Evolutionary conservation across 176 grass and related monocot species (phyloP), one percentile per base, ranked within the genome.

Genomic region (Metroxylon sagu): DNA sequence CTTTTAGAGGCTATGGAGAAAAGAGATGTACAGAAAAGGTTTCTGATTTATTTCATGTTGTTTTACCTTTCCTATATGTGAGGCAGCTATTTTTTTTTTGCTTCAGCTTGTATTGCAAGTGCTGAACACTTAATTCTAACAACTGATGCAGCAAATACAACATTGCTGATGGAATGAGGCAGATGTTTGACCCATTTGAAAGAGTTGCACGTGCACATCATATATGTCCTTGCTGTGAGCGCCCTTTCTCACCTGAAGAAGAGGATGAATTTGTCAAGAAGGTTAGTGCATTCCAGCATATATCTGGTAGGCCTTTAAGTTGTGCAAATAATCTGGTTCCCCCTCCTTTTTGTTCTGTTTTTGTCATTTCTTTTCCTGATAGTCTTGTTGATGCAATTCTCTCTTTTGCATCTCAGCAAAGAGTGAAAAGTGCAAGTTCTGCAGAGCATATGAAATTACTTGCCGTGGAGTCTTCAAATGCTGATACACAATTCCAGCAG

Each of bases 181-280:
- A 87, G 57, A 90, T 95, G 86, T 89, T 84, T 68, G 83, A 77
- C 19, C 86, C 90, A 75, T 95, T 87, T 72, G 86, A 95, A 70
- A 72, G 72, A 69, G 65, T 90, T 60, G 90, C 86, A 63, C 83
- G 90, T 67, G 57, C 87, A 53, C 67, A 73, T 60, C 90, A 95
- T 74, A 79, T 77, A 49, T 95, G 90, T 43, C 90, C 90, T 29
- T 95, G 86, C 26, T 95, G 90, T 77, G 86, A 95, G 51, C 82
- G 90, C 12, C 76, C 74, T 77, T 95, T 95, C 75, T 87, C 86
- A 28, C 83, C 83, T 64, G 74, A 90, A 30, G 90, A 95, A 78
- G 90, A 89, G 74, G 90, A 95, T 74, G 56, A 84, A 23, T 95
- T 90, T 26, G 71, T 95, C 48, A 73, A 79, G 52, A 95, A 95